phyloP scores from a whole-genome alignment of 2,329 filamentous ascomycete genomes.

The Claviceps sp. region DNA sequence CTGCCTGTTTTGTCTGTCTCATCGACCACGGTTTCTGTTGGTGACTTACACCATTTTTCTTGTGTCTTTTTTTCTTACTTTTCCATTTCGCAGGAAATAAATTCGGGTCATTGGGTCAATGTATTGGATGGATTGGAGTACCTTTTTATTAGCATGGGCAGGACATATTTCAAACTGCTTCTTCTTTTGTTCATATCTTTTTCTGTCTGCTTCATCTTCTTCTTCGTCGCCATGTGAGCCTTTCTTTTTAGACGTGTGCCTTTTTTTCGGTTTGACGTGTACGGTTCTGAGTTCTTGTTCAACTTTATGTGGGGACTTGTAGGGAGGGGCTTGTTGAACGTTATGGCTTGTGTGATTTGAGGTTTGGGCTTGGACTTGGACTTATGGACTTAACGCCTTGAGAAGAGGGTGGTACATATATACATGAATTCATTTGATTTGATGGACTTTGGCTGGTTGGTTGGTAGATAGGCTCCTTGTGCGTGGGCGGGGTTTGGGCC shows the following conservation, averaged over 20 bases:
- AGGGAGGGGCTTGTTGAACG: too few relatives aligned
- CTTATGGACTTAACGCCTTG: too few relatives aligned
- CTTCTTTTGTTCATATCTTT: background rate
- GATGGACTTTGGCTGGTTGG: too few relatives aligned
- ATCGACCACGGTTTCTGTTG: background rate
- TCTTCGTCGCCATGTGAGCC: conserved; percentile 11
- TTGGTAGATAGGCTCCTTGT: too few relatives aligned
- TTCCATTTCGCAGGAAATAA: conserved; percentile 5
- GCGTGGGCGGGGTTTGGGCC: too few relatives aligned
- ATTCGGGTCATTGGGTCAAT: conserved; percentile 20
- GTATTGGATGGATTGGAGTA: conserved; percentile 27
- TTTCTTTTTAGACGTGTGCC: background rate
- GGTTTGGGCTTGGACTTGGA: too few relatives aligned
- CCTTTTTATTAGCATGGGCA: conserved; percentile 16
- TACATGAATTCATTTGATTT: too few relatives aligned
- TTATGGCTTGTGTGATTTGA: too few relatives aligned
- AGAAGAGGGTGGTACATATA: too few relatives aligned
- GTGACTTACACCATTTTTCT: background rate
- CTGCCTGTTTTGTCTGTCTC: background rate
- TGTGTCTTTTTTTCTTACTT: conserved; percentile 11
- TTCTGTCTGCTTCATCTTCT: conserved; percentile 1
- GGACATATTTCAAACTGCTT: background rate
- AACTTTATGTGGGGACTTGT: background rate
- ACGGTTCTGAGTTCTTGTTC: background rate
- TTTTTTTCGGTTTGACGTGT: conserved; percentile 3